phyloP scores from a whole-genome alignment of 1,139 yeast species.

The Hansenula anomala region DNA sequence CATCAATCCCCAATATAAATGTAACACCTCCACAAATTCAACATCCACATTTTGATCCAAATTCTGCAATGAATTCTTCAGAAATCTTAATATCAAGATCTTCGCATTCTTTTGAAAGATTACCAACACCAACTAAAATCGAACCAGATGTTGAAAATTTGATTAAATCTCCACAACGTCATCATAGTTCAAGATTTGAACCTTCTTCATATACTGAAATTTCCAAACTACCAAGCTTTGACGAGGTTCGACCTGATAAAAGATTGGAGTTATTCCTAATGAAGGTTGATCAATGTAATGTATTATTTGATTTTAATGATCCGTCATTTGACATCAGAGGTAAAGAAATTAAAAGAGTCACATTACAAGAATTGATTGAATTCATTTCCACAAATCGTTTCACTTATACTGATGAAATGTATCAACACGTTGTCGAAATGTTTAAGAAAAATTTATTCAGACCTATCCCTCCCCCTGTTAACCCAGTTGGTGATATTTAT shows the following conservation, averaged over 20 bases:
- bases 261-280: slow-evolving; percentile 78
- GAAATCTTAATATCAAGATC: slow-evolving; percentile 36
- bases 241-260: slow-evolving; percentile 85
- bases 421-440: slow-evolving; percentile 84
- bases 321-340: slow-evolving; percentile 91
- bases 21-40: slow-evolving; percentile 11
- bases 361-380: slow-evolving; percentile 84
- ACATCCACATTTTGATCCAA: slow-evolving; percentile 5
- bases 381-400: slow-evolving; percentile 80
- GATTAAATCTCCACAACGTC: slow-evolving; percentile 80
- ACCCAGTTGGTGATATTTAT: slow-evolving; percentile 91
- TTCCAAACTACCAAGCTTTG: slow-evolving; percentile 79
- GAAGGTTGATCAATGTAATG: slow-evolving; percentile 91
- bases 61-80: slow-evolving; percentile 19
- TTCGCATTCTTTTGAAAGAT: slow-evolving; percentile 39
- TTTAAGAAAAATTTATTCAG: slow-evolving; percentile 84
- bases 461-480: slow-evolving; percentile 97
- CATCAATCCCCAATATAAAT: slow-evolving; percentile 13
- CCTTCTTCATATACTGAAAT: slow-evolving; percentile 73
- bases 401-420: slow-evolving; percentile 87
- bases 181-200: slow-evolving; percentile 90
- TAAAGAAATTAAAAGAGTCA: slow-evolving; percentile 82
- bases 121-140: slow-evolving; percentile 40
- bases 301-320: slow-evolving; percentile 90
- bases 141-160: slow-evolving; percentile 43